Base-by-base conservation (phyloP, 305 asterid species). In the Euphrasia arctica region DNA sequence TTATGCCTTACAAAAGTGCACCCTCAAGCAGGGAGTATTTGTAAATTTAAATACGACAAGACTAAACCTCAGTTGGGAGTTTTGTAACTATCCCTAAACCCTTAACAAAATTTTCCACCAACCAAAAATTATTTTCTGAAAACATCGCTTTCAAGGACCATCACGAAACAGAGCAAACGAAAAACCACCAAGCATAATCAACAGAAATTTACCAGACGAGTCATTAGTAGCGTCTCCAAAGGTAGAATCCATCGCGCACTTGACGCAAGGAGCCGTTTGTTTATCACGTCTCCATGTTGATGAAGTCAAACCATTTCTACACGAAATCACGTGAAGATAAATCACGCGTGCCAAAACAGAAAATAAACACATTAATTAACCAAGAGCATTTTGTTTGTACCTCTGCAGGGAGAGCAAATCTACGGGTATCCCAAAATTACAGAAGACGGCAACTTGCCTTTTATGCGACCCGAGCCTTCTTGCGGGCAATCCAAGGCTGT, bases 201-300 rank as follows among this genome's bases (percentile, higher is more conserved):
- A 3, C 28, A 22, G 5, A 60, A 42, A 10, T 10, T 76, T 88
- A 90, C 99, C 93, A 58, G 80, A 73, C 61, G 96, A 77, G 62
- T 75, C 87, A 74, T 81, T 81, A 54, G 75, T 62, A 69, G 80
- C 65, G 81, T 84, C 90, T 49, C 93, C 87, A 71, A 68, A 90
- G 71, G 97, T 83, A 66, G 97, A 94, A 75, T 86, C 97, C 91
- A 87, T 83, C 12, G 97, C 84, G 72, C 91, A 85, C 72, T 82
- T 88, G 65, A 88, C 52, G 29, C 71, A 31, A 59, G 80, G 80
- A 61, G 54, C 67, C 57, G 75, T 69, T 58, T 58, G 75, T 67
- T 70, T 71, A 69, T 39, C 14, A 45, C 13, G 72, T 59, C 81
- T 77, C 83, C 77, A 80, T 57, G 80, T 68, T 48, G 76, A 63